Evolutionary conservation across 2,329 filamentous ascomycete species (phyloP), one percentile per base, ranked within the genome.

Genomic region (Aspergillus niger): DNA sequence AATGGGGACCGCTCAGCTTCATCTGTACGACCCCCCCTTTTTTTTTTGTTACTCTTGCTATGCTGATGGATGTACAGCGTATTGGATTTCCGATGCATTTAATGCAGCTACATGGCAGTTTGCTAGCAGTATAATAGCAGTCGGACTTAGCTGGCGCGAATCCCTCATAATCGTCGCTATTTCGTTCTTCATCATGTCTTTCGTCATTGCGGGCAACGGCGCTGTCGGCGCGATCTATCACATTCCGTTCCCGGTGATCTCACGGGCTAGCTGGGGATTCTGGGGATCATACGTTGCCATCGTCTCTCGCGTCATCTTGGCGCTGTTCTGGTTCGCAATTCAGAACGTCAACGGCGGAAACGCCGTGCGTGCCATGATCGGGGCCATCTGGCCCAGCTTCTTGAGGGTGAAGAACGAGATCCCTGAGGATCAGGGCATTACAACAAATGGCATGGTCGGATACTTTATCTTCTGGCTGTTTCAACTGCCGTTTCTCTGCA

Each of bases 261-360:
- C 81, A 0, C 81, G 84, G 51, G 82, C 83, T 2, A 81, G 79
- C 52, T 86, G 83, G 77, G 84, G 84, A 0, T 86, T 85, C 73
- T 85, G 80, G 77, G 83, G 83, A 56, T 83, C 80, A 24, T 84
- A 84, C 67, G 75, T 86, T 39, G 79, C 82, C 24, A 83, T 86
- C 55, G 67, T 85, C 7, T 83, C 81, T 0, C 78, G 83, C 10
- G 78, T 80, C 41, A 81, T 86, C 58, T 79, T 86, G 3, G 83
- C 83, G 5, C 70, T 85, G 17, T 85, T 86, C 72, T 86, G 84
- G 89, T 85, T 89, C 56, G 86, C 86, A 0, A 88, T 90, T 50
- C 86, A 89, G 65, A 85, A 84, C 43, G 85, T 86, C 61, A 88
- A 87, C 63, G 87, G 87, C 0, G 86, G 83, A 0, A 83, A 84